phyloP scores from a whole-genome alignment of 371 early-diverging fungal genomes.

The Saksenaea oblongispora region DNA sequence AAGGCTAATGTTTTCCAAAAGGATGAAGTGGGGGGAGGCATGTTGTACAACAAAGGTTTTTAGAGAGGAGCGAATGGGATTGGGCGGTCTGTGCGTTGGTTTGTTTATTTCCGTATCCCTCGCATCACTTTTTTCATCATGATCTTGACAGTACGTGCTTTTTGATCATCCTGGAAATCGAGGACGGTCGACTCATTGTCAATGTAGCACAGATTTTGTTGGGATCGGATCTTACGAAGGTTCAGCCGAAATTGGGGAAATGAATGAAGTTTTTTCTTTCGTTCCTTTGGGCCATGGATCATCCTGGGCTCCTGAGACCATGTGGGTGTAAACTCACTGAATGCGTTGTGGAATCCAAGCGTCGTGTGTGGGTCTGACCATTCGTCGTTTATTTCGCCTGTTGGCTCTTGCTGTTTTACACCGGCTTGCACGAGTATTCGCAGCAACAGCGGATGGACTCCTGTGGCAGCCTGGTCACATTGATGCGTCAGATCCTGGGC shows the following conservation, averaged over 20 bases:
- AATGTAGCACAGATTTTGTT: not conserved
- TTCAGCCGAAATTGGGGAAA: not conserved
- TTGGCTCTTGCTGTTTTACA: not conserved
- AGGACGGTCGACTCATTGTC: not conserved
- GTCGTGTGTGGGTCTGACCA: not conserved
- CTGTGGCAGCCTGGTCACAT: not conserved
- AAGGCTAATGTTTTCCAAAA: not conserved
- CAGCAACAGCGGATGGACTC: not conserved
- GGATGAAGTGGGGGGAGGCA: not conserved
- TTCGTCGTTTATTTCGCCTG: not conserved
- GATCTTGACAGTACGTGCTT: not conserved
- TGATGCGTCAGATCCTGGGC: not conserved
- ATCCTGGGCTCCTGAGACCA: not conserved
- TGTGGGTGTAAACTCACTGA: not conserved
- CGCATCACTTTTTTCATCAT: conserved; percentile 2
- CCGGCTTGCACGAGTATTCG: not conserved
- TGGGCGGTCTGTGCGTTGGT: not conserved
- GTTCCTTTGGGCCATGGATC: not conserved
- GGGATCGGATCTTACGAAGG: conserved; percentile 2
- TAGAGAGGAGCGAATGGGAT: not conserved
- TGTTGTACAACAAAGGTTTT: not conserved
- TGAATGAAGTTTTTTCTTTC: not conserved
- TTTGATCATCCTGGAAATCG: not conserved
- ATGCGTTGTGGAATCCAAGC: not conserved
- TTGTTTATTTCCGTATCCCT: conserved; percentile 1